Evolutionary conservation across 2,329 filamentous ascomycete species (phyloP), one percentile per base, ranked within the genome.

Genomic region (Paramyrothecium roridum): DNA sequence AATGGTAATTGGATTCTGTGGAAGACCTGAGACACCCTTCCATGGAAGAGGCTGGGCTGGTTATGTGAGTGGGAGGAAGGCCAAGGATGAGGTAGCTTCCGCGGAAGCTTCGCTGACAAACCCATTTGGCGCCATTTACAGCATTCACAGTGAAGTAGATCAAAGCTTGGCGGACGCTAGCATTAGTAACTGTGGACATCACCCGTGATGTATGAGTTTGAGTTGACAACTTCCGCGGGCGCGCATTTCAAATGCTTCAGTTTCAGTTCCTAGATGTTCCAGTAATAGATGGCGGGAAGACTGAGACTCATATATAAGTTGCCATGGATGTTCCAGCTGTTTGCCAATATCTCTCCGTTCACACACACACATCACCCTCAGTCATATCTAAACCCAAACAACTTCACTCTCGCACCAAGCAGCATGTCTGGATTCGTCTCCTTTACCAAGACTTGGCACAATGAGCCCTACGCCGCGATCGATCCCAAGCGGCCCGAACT

Each of bases 401-500:
- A 37, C 33, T 37, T 8, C 33, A 37, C 33, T 37, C 33, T 37
- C 33, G 33, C 33, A 37, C 12, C 37, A 43, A 43, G 37, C 37
- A 43, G 4, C 37, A 43, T 43, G 37, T 43, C 12, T 13, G 37
- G 12, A 13, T 43, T 7, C 37, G 37, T 43, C 6, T 43, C 37
- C 37, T 64, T 64, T 16, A 65, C 63, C 26, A 61, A 63, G n/a
- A 47, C 37, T 2, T 63, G 57, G 57, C 61, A 65, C 22, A 54
- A 37, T 8, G 30, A 61, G 8, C 56, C 59, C 3, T 74, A 74
- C 50, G 54, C 66, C 0, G 30, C 55, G 22, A 71, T 73, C 52
- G 64, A 62, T 0, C 69, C 72, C 2, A 45, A 48, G 2, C 61
- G 67, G 4, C 65, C 67, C 0, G 67, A 70, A 49, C 63, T 74